Evolutionary conservation across 2,329 filamentous ascomycete genomes (phyloP), one percentile per base, ranked within the genome.

Genomic region (Aspergillus pseudoviridinutans): DNA sequence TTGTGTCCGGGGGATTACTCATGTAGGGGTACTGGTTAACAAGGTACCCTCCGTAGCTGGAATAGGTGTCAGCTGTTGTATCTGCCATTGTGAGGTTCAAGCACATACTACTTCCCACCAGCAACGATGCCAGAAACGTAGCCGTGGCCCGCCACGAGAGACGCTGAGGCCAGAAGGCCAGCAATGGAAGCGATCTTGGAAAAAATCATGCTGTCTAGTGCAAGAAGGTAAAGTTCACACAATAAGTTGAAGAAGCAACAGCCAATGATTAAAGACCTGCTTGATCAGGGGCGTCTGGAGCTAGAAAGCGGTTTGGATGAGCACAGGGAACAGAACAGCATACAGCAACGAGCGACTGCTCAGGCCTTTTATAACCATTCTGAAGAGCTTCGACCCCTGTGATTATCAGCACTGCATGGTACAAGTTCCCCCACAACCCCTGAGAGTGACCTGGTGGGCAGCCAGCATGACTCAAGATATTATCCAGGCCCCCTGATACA

Each of bases 21-120:
- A 57, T 61, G 59, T 76, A 74, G 47, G 62, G 55, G 52, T 70
- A 75, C n/a, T 60, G 56, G 54, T 66, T 61, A 8, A 70, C 66
- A 53, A 77, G 62, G 62, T 74, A 80, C 24, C 78, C 78, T 14
- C 61, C 62, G 50, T 75, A 73, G 51, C 72, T 73, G 54, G 73
- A 70, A 54, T 64, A 62, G 67, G 8, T 73, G 61, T 62, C 46
- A 56, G 53, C 75, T 50, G 42, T 20, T 29, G 25, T 56, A 14
- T 27, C 35, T 53, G 29, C 29, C 22, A 25, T 38, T 49, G 10
- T 22, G 5, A 1, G 17, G 27, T 27, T 10, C 12, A 47, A 32
- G 25, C 12, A 52, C 62, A 38, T 67, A 72, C 70, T 61, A 67
- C 50, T 64, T 56, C 38, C 69, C 69, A 49, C 66, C 64, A 28